Percentiles rank a stretch among this genome's conserved stretches.
Evolutionary conservation across 2,329 filamentous ascomycete species (phyloP).

Genomic region (Fusarium guadeloupense): DNA sequence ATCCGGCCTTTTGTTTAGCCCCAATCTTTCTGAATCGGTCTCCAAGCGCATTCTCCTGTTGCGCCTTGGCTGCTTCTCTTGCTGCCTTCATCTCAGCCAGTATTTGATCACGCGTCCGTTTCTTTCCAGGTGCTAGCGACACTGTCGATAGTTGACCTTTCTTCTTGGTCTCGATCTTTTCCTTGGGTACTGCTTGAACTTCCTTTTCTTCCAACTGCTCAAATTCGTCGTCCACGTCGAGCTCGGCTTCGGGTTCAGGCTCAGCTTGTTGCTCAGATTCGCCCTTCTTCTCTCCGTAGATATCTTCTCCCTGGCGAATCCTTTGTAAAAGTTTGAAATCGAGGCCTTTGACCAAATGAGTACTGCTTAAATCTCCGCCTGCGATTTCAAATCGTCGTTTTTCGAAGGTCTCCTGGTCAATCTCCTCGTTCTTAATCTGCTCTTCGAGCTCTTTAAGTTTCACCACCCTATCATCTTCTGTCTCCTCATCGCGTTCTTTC

Average conservation of each 20-base stretch:
- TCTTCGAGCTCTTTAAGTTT: conserved; percentile 83
- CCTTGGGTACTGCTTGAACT: conserved; percentile 62
- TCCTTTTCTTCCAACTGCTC: conserved; percentile 66
- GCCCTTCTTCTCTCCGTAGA: conserved; percentile 56
- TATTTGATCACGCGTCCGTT: conserved; percentile 72
- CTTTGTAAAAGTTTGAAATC: conserved; percentile 83
- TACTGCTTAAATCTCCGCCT: conserved; percentile 81
- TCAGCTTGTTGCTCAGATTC: conserved; percentile 44
- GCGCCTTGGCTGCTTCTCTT: conserved; percentile 66
- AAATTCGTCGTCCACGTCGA: conserved; percentile 71
- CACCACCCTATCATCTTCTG: conserved; percentile 64
- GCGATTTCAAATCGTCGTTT: conserved; percentile 78
- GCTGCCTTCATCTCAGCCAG: conserved; percentile 72
- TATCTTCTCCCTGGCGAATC: conserved; percentile 74
- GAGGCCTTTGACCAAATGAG: conserved; percentile 90
- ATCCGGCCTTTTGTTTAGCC: conserved; percentile 60
- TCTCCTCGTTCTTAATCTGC: conserved; percentile 82
- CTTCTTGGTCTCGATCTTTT: conserved; percentile 60
- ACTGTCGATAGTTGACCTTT: conserved; percentile 69
- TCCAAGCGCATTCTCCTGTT: conserved; percentile 62
- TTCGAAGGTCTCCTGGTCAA: conserved; percentile 82
- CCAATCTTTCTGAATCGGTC: conserved; percentile 73
- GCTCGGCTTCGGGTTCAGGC: conserved; percentile 43
- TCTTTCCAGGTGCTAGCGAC: conserved; percentile 63
- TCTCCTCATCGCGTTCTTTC: conserved; percentile 65